phyloP scores from a whole-genome alignment of 352 stramenopile genomes.

The Globisporangium polare region DNA sequence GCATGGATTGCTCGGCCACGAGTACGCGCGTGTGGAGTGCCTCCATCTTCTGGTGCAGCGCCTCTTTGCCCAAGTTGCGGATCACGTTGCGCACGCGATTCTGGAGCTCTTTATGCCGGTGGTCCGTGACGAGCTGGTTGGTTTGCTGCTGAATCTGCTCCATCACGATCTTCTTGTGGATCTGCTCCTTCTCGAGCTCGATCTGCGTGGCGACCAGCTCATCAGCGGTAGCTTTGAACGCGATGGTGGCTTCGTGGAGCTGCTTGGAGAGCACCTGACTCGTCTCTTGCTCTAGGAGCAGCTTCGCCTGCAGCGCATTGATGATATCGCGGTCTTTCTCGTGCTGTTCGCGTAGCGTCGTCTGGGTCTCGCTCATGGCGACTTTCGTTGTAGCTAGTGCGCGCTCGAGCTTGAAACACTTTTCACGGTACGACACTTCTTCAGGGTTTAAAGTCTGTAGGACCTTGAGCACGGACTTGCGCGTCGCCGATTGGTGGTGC shows the following conservation, averaged over 20 bases:
- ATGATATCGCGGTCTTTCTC: constrained; percentile 27
- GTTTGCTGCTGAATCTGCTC: constrained; percentile 47
- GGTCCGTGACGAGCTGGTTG: constrained; percentile 43
- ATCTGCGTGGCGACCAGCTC: constrained; percentile 49
- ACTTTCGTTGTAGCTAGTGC: constrained; percentile 41
- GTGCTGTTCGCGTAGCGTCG: constrained; percentile 26
- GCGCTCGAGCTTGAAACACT: constrained; percentile 54
- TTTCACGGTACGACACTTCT: constrained; percentile 42
- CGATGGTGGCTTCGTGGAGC: constrained; percentile 38
- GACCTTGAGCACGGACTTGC: constrained; percentile 4
- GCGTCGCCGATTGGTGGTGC: not conserved
- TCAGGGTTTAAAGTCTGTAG: constrained; percentile 19
- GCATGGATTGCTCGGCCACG: constrained; percentile 52
- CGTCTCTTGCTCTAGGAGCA: constrained; percentile 47
- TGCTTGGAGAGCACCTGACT: constrained; percentile 44
- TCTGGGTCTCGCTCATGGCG: constrained; percentile 27
- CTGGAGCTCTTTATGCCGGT: constrained; percentile 47
- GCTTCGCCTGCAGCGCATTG: constrained; percentile 40
- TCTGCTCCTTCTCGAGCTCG: constrained; percentile 41
- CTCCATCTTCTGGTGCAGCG: constrained; percentile 62
- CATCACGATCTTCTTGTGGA: constrained; percentile 33
- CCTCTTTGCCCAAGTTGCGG: constrained; percentile 58
- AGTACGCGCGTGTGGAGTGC: constrained; percentile 41
- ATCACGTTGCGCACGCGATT: constrained; percentile 51
- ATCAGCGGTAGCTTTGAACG: constrained; percentile 39